phyloP scores from a whole-genome alignment of 495 filamentous ascomycete species.

The Aspergillus wentii region DNA sequence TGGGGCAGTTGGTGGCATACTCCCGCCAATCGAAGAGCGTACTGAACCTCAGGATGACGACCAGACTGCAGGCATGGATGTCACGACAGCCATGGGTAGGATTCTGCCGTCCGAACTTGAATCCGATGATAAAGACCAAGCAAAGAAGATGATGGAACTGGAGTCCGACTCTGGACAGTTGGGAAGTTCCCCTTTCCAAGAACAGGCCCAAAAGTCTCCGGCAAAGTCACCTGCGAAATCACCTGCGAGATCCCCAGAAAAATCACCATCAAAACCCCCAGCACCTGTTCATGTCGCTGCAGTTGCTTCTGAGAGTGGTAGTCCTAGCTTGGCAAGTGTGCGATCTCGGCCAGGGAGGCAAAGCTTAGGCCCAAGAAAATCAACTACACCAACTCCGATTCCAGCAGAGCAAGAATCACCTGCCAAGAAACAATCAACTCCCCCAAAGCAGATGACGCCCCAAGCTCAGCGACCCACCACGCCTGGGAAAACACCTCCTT shows the following conservation, averaged over 20 bases:
- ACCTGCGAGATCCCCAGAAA: conserved; percentile 21
- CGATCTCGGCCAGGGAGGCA: conserved; percentile 50
- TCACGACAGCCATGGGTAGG: conserved; percentile 52
- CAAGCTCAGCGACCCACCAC: conserved; percentile 42
- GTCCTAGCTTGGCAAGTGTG: conserved; percentile 52
- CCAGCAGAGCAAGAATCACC: conserved; percentile 29
- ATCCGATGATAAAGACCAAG: conserved; percentile 39
- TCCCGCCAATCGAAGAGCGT: conserved; percentile 34
- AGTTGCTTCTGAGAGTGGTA: conserved; percentile 55
- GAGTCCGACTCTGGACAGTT: conserved; percentile 51
- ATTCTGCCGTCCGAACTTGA: conserved; percentile 44
- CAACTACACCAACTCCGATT: conserved; percentile 40
- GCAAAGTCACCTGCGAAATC: conserved; percentile 20
- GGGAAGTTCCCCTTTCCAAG: conserved; percentile 51
- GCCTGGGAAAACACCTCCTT: conserved; percentile 49
- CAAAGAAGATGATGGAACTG: conserved; percentile 55
- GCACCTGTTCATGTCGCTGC: conserved; percentile 29
- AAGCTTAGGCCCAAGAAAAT: conserved; percentile 34
- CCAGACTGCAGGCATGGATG: conserved; percentile 53
- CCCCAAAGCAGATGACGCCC: conserved; percentile 49
- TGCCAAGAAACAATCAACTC: conserved; percentile 43
- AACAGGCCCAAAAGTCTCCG: conserved; percentile 27
- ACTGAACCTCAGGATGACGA: conserved; percentile 38
- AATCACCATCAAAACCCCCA: conserved; percentile 20
- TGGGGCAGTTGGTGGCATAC: conserved; percentile 63